Conservation (phyloP, 2,329 filamentous ascomycete species). For the Diaporthe amygdali region DNA sequence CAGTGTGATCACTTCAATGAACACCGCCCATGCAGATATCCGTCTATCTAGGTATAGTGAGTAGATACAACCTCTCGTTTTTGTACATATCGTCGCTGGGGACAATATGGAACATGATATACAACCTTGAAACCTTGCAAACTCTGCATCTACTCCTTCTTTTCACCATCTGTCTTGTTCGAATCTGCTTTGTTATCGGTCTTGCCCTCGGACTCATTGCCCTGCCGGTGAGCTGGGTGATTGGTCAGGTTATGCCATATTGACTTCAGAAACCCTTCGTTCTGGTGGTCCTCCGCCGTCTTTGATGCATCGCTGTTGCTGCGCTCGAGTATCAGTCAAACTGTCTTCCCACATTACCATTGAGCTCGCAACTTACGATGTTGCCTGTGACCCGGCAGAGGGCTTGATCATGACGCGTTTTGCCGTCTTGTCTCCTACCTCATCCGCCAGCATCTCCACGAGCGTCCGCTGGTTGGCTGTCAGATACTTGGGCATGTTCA, state of each 20-base stretch:
- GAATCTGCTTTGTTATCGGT: constrained; percentile 29
- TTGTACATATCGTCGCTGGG: constrained; percentile 4
- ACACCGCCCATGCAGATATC: constrained; percentile 22
- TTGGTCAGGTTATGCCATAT: constrained; percentile 94
- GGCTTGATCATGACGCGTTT: constrained; percentile 76
- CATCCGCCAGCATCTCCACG: constrained; percentile 93
- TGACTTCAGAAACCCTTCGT: constrained; percentile 90
- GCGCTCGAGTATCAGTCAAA: not conserved
- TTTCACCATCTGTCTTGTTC: constrained; percentile 17
- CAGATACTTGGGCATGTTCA: constrained; percentile 93
- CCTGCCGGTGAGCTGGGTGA: constrained; percentile 62
- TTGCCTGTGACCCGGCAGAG: constrained; percentile 16
- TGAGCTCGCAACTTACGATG: constrained; percentile 46
- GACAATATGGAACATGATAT: constrained; percentile 12
- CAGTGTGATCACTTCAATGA: constrained; percentile 13
- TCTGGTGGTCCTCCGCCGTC: constrained; percentile 63
- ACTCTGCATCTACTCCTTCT: constrained; percentile 18
- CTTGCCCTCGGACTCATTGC: constrained; percentile 33
- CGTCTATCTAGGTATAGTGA: constrained; percentile 22
- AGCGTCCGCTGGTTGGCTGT: constrained; percentile 90
- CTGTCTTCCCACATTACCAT: constrained; percentile 10
- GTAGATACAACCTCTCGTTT: constrained; percentile 9
- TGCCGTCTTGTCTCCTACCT: constrained; percentile 91
- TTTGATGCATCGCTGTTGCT: not conserved
- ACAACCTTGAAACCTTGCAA: not conserved